Evolutionary conservation across 2,329 filamentous ascomycete genomes (phyloP).

Genomic region (Pseudogymnoascus sp.): DNA sequence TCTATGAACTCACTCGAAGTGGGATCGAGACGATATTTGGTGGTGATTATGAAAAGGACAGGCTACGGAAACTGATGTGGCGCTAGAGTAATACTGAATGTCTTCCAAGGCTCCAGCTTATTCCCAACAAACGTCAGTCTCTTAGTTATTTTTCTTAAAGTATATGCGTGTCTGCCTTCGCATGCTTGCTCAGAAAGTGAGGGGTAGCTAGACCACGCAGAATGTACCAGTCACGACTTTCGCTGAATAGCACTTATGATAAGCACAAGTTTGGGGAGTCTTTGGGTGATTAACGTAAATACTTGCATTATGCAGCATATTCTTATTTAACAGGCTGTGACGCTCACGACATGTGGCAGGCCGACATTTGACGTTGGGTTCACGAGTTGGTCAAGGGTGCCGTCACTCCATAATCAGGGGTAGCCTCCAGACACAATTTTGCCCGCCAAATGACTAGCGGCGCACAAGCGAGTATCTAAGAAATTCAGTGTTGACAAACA

Average conservation of each 20-base stretch:
- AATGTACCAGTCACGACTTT: background rate
- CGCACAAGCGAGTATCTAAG: conserved; percentile 6
- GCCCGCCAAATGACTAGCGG: conserved; percentile 6
- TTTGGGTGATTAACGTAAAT: background rate
- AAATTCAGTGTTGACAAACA: conserved; percentile 10
- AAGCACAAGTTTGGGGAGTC: background rate
- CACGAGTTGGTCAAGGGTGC: background rate
- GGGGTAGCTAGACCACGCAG: background rate
- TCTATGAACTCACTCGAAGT: conserved; percentile 51
- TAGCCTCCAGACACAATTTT: conserved; percentile 3
- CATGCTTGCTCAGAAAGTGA: background rate
- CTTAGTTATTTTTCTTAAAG: background rate
- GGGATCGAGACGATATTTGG: conserved; percentile 62
- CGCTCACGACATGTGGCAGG: background rate
- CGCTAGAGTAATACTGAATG: background rate
- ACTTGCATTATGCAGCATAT: background rate
- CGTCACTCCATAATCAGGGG: background rate
- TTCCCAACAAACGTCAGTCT: background rate
- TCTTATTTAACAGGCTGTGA: background rate
- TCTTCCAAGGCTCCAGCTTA: background rate
- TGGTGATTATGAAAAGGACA: conserved; percentile 51
- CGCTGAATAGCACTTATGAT: background rate
- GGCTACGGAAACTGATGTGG: conserved; percentile 48
- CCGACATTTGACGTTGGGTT: background rate
- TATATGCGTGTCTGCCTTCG: background rate